Evolutionary conservation across 805 yeast genomes (phyloP).

Genomic region (Nakazawaea anatomiae): DNA sequence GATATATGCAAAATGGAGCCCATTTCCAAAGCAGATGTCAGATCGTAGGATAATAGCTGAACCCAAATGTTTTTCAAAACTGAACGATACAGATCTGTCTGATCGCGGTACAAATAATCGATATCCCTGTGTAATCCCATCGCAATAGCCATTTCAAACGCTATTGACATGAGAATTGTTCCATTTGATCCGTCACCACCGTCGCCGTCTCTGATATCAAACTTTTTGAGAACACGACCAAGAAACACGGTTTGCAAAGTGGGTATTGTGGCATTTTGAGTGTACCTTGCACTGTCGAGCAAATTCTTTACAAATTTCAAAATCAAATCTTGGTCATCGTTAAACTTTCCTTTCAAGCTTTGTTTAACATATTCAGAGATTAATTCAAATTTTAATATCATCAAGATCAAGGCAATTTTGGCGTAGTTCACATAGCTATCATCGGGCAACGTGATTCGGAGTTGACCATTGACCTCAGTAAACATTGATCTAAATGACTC

Average conservation of each 20-base stretch:
- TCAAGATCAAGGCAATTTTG: neutral
- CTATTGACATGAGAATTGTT: neutral
- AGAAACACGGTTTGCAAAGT: slow-evolving; percentile 5
- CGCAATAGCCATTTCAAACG: neutral
- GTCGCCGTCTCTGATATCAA: slow-evolving; percentile 5
- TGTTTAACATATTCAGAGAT: neutral
- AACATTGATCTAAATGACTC: neutral
- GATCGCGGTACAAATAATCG: neutral
- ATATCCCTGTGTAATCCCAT: slow-evolving; percentile 8
- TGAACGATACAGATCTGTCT: neutral
- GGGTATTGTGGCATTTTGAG: neutral
- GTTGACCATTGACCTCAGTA: neutral
- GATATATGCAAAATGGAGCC: slow-evolving; percentile 4
- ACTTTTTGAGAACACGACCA: neutral
- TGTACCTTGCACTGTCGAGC: neutral
- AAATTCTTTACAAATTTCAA: neutral
- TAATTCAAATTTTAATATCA: neutral
- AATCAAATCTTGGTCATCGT: slow-evolving; percentile 1
- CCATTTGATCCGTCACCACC: slow-evolving; percentile 10
- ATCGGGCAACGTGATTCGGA: neutral
- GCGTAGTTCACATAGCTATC: neutral
- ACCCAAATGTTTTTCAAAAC: slow-evolving; percentile 3
- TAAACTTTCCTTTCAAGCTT: neutral
- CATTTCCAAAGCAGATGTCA: neutral
- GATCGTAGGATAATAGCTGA: slow-evolving; percentile 1